phyloP scores from a whole-genome alignment of 129 eudicot species.

The Arctium minus region DNA sequence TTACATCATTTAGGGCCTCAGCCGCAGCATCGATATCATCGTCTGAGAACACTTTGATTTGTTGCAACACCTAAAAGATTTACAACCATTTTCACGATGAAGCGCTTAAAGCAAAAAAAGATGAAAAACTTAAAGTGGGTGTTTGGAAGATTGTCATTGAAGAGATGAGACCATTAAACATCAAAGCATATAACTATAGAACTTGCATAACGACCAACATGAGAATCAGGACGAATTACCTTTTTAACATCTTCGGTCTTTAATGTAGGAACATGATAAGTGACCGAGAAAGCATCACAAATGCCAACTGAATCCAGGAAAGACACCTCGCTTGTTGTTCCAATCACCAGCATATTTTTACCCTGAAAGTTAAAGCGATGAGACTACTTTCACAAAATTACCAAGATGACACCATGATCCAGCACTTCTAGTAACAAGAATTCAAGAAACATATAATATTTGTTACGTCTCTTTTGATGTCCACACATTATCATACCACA shows the following conservation, averaged over 20 bases:
- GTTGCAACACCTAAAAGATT: slow-evolving; percentile 49
- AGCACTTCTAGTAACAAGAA: neutral
- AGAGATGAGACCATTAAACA: neutral
- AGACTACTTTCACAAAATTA: neutral
- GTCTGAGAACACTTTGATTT: slow-evolving; percentile 80
- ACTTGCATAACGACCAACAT: neutral
- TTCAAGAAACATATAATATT: neutral
- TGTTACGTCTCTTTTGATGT: neutral
- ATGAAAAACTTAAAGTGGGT: neutral
- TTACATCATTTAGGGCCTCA: slow-evolving; percentile 91
- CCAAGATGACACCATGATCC: neutral
- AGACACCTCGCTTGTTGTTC: slow-evolving; percentile 88
- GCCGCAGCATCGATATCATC: slow-evolving; percentile 90
- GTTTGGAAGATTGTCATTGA: neutral
- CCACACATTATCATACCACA: neutral
- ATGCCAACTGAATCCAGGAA: slow-evolving; percentile 88
- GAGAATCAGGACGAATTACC: slow-evolving; percentile 34
- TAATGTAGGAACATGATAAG: slow-evolving; percentile 83
- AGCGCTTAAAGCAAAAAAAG: neutral
- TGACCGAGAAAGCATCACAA: slow-evolving; percentile 86
- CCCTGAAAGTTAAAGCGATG: slow-evolving; percentile 50
- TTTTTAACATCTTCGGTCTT: slow-evolving; percentile 85
- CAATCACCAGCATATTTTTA: slow-evolving; percentile 88
- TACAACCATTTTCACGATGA: neutral
- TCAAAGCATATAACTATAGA: neutral